phyloP scores from a whole-genome alignment of 257 asterid genomes.

The Craterostigma plantagineum region DNA sequence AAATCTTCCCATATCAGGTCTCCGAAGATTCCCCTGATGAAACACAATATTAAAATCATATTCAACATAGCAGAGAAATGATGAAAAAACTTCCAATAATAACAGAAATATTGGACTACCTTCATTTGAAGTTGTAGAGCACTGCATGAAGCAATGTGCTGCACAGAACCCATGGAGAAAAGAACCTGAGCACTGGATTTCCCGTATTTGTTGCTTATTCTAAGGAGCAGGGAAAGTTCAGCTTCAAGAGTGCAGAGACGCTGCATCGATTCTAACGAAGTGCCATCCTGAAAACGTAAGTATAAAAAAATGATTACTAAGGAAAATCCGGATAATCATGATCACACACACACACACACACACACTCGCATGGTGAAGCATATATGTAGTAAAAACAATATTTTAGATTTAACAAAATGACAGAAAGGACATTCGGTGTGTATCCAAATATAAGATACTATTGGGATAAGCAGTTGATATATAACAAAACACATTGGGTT shows the following conservation, averaged over 20 bases:
- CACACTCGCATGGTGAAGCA: background rate
- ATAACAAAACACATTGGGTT: too few relatives aligned
- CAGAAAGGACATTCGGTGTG: too few relatives aligned
- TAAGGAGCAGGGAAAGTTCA: constrained; percentile 53
- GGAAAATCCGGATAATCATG: constrained; percentile 1
- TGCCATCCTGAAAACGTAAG: constrained; percentile 37
- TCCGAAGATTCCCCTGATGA: constrained; percentile 46
- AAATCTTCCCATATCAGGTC: constrained; percentile 37
- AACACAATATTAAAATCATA: constrained; percentile 5
- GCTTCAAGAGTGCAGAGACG: constrained; percentile 87
- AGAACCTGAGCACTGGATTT: constrained; percentile 76
- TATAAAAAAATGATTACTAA: background rate
- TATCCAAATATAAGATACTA: too few relatives aligned
- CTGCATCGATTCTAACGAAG: constrained; percentile 74
- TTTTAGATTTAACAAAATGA: too few relatives aligned
- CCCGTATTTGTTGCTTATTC: constrained; percentile 83
- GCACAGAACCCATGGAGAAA: constrained; percentile 81
- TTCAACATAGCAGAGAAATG: background rate
- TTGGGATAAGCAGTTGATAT: too few relatives aligned
- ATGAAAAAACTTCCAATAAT: background rate
- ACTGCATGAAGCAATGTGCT: constrained; percentile 60
- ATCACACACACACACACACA: background rate
- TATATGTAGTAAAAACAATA: too few relatives aligned
- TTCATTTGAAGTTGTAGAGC: constrained; percentile 58
- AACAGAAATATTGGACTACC: constrained; percentile 12